phyloP scores from a whole-genome alignment of 139 green algal genomes.

The Axilococcus clingmanii region DNA sequence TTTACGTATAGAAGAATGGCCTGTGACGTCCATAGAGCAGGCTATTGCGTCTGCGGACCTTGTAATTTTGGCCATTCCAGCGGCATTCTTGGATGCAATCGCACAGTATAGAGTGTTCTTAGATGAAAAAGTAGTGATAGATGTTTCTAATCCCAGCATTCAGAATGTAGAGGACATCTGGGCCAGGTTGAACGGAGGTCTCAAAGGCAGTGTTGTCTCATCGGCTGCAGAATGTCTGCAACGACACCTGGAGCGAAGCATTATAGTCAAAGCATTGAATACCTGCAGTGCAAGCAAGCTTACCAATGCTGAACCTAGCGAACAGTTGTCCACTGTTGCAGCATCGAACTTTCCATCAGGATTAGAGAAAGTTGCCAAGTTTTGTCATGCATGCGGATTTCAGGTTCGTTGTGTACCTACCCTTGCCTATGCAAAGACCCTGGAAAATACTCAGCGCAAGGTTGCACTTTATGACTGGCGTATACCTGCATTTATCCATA shows the following conservation, averaged over 20 bases:
- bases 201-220: neutral
- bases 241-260: neutral
- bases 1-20: neutral
- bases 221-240: neutral
- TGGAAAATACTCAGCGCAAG: neutral
- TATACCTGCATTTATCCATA: neutral
- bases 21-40: neutral
- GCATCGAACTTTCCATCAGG: neutral
- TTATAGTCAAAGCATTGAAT: neutral
- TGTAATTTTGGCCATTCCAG: neutral
- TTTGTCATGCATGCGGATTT: too few species aligned
- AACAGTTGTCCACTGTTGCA: neutral
- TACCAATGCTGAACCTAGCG: neutral
- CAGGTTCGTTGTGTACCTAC: too few species aligned
- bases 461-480: neutral
- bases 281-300: neutral
- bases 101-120: neutral
- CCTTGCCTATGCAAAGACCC: neutral
- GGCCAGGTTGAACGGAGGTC: neutral
- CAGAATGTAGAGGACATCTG: neutral
- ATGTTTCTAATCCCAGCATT: neutral
- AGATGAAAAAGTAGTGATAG: neutral
- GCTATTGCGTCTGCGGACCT: neutral
- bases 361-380: too few species aligned
- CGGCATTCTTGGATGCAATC: neutral